Evolutionary conservation across 305 asterid species (phyloP), one percentile per base, ranked within the genome.

Genomic region (Fraxinus velutina): DNA sequence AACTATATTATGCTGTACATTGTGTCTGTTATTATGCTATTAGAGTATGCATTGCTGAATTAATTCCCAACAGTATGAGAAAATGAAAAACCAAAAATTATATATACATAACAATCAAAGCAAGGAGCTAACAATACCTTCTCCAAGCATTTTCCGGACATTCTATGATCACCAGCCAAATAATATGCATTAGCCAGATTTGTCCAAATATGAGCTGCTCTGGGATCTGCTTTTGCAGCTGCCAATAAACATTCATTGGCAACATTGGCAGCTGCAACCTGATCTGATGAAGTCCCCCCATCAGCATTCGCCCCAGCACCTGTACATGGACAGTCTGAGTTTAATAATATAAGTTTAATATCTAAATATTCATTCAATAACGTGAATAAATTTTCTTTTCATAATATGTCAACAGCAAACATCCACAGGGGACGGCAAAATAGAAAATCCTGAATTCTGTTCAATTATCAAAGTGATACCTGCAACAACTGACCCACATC

Each of bases 211-310:
- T 94, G 99, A 81, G 96, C 92, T 47, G 92, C 93, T 86, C 89
- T 92, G 30, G 98, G 96, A 79, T 94, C 98, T 77, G 93, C 84
- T 89, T 92, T 92, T 73, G 82, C 89, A 76, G 97, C 98, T 52
- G 97, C 97, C 86, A 92, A 88, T 87, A 96, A 90, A 87, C 99
- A 96, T 81, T 94, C 98, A 85, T 90, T 96, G 76, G 98, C 98
- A 83, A 91, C 93, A 81, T 85, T 85, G 73, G 88, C 89, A 79
- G 97, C 95, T 79, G 78, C 86, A 84, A 85, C 78, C 72, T 89
- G 92, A 78, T 91, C 92, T 60, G 81, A 79, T 76, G 89, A 86
- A 62, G 89, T 80, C 83, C 80, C 88, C 79, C 86, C 88, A 86
- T 87, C 93, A 81, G 90, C 91, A 66, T 83, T 89, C 76, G 97